Base-by-base conservation (phyloP, 116 monocot species). In the Dioscorea cayenensis region DNA sequence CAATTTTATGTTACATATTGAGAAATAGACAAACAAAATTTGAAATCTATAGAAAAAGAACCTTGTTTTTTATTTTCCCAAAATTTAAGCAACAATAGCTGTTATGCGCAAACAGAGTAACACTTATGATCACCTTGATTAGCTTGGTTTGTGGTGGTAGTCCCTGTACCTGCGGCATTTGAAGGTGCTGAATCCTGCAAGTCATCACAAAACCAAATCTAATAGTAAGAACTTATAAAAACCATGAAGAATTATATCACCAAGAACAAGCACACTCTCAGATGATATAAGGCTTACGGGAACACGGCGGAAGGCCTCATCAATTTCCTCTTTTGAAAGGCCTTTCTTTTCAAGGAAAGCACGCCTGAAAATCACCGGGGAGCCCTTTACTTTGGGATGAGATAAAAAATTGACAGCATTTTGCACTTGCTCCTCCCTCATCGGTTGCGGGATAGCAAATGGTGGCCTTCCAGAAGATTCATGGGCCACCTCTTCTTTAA, bases 301-400 rank as follows among this genome's bases (percentile, higher is more conserved):
- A 16, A 97, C 97, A 75, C 88, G 93, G 27, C 84, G 93, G 60
- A 97, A 97, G 66, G 97, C 97, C 83, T 97, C 97, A 82, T 97
- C 97, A 68, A 93, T 93, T 83, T 97, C 97, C 67, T 97, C 94
- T 72, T 81, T 88, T 35, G 97, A 89, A 6, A 97, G 83, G 49
- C 90, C 93, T 80, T 97, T 97, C 81, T 81, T 90, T 74, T 97
- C 97, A 18, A 97, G 84, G 71, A 97, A 97, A 72, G 97, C 88
- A 35, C 93, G 97, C 35, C 93, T 78, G 36, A 90, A 86, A 63
- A 92, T 76, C 6, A 97, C 80, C 6, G 97, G 86, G 60, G 97
- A 96, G 49, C 90, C 83, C 65, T 81, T 93, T 32, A 97, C 97
- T 86, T 78, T 93, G 21, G 93, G 97, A 81, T 97, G 97, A 36